phyloP scores from a whole-genome alignment of 345 rosid genomes.

The Sapria himalayana region DNA sequence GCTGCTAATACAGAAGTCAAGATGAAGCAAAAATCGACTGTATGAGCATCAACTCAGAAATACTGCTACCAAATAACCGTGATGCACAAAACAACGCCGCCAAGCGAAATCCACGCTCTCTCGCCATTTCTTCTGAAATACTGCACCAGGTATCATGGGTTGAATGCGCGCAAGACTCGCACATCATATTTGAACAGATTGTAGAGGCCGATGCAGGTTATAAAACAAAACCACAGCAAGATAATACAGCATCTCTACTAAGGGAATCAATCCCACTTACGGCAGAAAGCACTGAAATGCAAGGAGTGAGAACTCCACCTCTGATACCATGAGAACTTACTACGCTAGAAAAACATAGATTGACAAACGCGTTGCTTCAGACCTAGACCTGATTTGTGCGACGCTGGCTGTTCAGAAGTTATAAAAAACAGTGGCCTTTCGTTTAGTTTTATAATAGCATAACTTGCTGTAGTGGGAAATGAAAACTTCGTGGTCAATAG shows the following conservation, averaged over 20 bases:
- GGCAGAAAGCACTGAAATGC: slow-evolving; percentile 66
- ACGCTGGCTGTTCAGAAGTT: no score
- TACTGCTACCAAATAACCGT: no score
- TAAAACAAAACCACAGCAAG: slow-evolving; percentile 30
- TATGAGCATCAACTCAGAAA: no score
- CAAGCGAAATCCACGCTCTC: slow-evolving; percentile 41
- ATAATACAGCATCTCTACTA: slow-evolving; percentile 40
- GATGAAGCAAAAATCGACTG: no score
- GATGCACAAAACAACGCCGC: slow-evolving; percentile 48
- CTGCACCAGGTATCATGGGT: slow-evolving; percentile 30
- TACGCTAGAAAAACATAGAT: no score
- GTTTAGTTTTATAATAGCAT: no score
- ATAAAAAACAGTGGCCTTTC: no score
- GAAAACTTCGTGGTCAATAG: no score
- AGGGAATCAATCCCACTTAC: slow-evolving; percentile 49
- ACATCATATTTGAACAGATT: slow-evolving; percentile 37
- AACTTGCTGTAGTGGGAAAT: no score
- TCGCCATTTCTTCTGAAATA: slow-evolving; percentile 37
- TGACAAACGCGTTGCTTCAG: no score
- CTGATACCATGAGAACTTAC: slow-evolving; percentile 83
- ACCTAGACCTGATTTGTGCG: no score
- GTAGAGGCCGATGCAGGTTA: slow-evolving; percentile 39
- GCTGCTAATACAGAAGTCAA: no score
- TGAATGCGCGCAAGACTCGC: slow-evolving; percentile 39
- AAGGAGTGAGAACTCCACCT: slow-evolving; percentile 65